Evolutionary conservation across 768 basidiomycete species (phyloP), one percentile per base, ranked within the genome.

Genomic region (Rhizopogon sp.): DNA sequence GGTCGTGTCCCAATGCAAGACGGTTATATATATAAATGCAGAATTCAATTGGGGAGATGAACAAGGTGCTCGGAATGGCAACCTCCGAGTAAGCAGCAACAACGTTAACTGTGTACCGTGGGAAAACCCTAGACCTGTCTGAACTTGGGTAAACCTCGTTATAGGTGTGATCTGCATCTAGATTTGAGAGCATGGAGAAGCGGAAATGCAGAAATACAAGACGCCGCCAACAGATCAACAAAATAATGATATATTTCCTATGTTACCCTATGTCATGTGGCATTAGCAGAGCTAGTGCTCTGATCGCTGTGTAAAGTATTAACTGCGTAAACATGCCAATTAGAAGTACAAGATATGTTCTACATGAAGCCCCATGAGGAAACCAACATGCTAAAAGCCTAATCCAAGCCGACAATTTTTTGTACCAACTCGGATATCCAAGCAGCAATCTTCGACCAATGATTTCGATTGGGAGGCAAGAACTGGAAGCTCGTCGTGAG

Each of bases 401-500:
- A 70, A 50, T 63, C 69, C 62, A 66, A 60, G 50, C 79, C 68
- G 51, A 82, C 76, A 59, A 81, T 80, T 64, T 75, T 76, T 64
- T 70, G 66, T 28, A 84, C 76, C 58, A 84, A 69, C 63, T 79
- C 78, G 33, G 87, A 84, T 56, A 90, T 88, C 87, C 87, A 91
- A 53, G 83, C 80, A 56, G 88, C 79, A 74, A 90, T 80, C 62
- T 79, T 82, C 50, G 81, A 78, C 57, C 81, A 83, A 25, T 79
- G 76, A 16, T 76, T 76, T 45, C 78, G 76, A 53, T 74, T 71
- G 16, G 79, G 72, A 3, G 84, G 76, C 35, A 90, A 68, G 72
- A 93, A 93, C 57, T 80, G 76, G 74, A 88, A 87, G 62, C 75
- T 84, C 58, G 76, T 84, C n/a, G 82, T 81, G 2, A 93, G 73